phyloP scores from a whole-genome alignment of 352 stramenopile genomes.

The Globisporangium iwayamae region DNA sequence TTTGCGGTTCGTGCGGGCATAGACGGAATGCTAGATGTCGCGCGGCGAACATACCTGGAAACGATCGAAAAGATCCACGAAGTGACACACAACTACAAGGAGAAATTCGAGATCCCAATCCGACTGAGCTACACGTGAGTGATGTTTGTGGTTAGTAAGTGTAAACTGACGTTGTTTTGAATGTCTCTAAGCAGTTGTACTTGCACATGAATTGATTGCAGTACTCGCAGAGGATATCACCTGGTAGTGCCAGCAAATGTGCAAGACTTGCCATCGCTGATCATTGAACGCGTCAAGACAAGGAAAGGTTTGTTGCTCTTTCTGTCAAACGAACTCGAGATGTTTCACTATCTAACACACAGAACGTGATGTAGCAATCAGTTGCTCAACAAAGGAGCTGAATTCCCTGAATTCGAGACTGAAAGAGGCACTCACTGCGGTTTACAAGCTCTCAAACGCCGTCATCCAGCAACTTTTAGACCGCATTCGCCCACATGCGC shows the following conservation, averaged over 20 bases:
- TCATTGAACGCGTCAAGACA: slow-evolving; percentile 64
- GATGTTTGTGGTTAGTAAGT: not conserved
- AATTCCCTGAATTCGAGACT: slow-evolving; percentile 82
- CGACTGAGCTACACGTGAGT: slow-evolving; percentile 79
- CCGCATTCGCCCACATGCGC: slow-evolving; percentile 69
- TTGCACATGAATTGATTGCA: slow-evolving; percentile 20
- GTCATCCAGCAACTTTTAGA: slow-evolving; percentile 83
- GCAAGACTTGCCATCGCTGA: slow-evolving; percentile 45
- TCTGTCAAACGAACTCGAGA: not conserved
- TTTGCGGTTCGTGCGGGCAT: slow-evolving; percentile 80
- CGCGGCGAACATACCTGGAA: slow-evolving; percentile 73
- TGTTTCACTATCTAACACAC: not conserved
- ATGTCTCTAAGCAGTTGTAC: not conserved
- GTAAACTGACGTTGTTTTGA: not conserved
- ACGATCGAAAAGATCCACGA: slow-evolving; percentile 84
- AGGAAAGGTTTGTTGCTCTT: slow-evolving; percentile 44
- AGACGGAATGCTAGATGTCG: slow-evolving; percentile 84
- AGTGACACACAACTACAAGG: slow-evolving; percentile 70
- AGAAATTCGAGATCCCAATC: slow-evolving; percentile 56
- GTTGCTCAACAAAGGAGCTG: slow-evolving; percentile 86
- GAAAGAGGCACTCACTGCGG: slow-evolving; percentile 74
- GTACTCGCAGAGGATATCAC: slow-evolving; percentile 65
- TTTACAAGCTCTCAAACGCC: slow-evolving; percentile 88
- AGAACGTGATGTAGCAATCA: slow-evolving; percentile 44
- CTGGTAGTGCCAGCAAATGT: slow-evolving; percentile 53